Evolutionary conservation across 768 basidiomycete species (phyloP), one percentile per base, ranked within the genome.

Genomic region (Rhodotorula sphaerocarpa): DNA sequence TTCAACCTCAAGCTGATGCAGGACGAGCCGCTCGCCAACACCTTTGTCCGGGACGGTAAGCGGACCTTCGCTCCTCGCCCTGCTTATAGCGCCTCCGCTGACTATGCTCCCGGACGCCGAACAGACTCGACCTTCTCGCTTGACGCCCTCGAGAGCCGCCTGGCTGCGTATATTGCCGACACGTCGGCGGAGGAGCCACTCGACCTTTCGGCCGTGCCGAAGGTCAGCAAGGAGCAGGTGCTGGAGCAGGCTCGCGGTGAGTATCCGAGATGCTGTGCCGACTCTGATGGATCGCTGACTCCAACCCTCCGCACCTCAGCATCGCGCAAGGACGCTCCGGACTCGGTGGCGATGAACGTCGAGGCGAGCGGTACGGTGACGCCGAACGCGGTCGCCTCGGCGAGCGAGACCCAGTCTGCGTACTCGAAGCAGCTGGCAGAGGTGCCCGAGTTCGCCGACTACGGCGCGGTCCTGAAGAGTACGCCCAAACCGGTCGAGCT

Each of bases 91-190:
- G 41, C 33, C 31, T 46, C 18, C 36, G 33, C 18, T 21, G 14
- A 21, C 27, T 31, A 3, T 27, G 30, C 16, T 2, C 28, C 14
- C 30, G 10, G 15, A 11, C 31, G 6, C 2, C 57, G 53, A 48
- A 39, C 71, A 97, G 95, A 97, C 74, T 91, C 93, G 23, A 85
- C 93, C 25, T 92, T 87, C 75, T 97, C 95, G 6, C 78, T 99
- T 59, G 83, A 87, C 33, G 85, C 86, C 9, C 80, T 99, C 46
- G 95, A 99, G 75, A 79, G 88, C 21, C 89, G 92, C 73, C 81
- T 99, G 5, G 88, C 90, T n/a, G 81, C 88, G 44, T 97, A 97
- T 75, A 85, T 97, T 67, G 90, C 87, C 63, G 89, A 95, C 73
- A 78, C 85, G 4, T 84, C 90, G 16, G 75, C 82, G 50, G 75